These are phyloP conservation scores for Grosmannia huntii DNA, from an alignment of 2,329 filamentous ascomycete species.

Conservation along the genomic window DNA sequence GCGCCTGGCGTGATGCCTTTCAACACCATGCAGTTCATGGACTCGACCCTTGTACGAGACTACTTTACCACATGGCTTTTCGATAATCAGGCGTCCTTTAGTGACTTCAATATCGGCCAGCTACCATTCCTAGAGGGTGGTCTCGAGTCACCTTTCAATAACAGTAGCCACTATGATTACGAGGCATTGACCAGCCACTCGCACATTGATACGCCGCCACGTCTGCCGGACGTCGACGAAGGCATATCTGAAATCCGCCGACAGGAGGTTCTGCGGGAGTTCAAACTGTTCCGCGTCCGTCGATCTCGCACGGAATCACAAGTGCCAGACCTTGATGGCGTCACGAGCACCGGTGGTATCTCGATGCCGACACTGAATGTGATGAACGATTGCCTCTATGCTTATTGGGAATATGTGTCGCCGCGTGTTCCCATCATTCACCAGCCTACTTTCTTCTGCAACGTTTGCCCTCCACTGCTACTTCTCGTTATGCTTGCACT, in stretches of 20 bases:
- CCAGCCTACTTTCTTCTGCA: constrained; percentile 71
- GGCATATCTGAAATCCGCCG: constrained; percentile 31
- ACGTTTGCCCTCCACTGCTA: constrained; percentile 64
- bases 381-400: constrained; percentile 74
- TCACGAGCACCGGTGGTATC: constrained; percentile 28
- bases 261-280: constrained; percentile 30
- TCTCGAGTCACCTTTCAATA: constrained; percentile 38
- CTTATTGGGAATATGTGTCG: constrained; percentile 80
- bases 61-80: constrained; percentile 42
- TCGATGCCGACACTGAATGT: constrained; percentile 56
- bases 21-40: constrained; percentile 20
- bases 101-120: constrained; percentile 28
- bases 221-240: constrained; percentile 27
- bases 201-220: constrained; percentile 30
- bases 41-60: constrained; percentile 24
- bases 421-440: constrained; percentile 80
- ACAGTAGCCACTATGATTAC: constrained; percentile 36
- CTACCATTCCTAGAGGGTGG: constrained; percentile 36
- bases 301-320: constrained; percentile 26
- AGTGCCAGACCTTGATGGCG: constrained; percentile 22
- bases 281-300: constrained; percentile 29
- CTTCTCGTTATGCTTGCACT: constrained; percentile 74
- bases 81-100: constrained; percentile 28
- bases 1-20: background rate
- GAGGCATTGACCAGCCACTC: constrained; percentile 35